These are phyloP conservation scores for Ceratobasidium sp. DNA, from an alignment of 1,284 basidiomycete species.

Conservation along the genomic window DNA sequence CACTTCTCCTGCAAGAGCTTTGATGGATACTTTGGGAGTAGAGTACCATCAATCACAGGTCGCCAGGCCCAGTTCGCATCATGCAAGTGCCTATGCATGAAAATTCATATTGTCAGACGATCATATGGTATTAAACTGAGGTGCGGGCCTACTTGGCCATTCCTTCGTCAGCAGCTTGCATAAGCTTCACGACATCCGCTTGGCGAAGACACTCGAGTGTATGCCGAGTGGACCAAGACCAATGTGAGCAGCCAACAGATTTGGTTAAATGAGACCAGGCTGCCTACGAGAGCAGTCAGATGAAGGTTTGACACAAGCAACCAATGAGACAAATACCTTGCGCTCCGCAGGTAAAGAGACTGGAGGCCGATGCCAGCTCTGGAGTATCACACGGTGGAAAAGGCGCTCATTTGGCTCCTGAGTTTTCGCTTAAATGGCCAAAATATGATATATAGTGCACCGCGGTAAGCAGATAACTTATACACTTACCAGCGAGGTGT, in stretches of 20 bases:
- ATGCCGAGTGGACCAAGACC: conserved; percentile 27
- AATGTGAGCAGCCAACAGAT: conserved; percentile 30
- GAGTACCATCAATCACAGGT: conserved; percentile 65
- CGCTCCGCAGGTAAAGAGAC: conserved; percentile 41
- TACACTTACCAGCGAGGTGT: conserved; percentile 28
- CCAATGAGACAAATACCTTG: conserved; percentile 29
- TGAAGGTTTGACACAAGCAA: background rate
- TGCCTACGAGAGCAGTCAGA: background rate
- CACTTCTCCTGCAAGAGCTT: conserved; percentile 57
- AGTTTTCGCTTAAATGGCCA: background rate
- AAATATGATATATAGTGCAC: background rate
- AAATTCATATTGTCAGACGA: too few species aligned
- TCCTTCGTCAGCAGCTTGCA: conserved; percentile 60
- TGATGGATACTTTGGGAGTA: conserved; percentile 66
- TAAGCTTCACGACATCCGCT: conserved; percentile 61
- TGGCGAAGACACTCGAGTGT: conserved; percentile 45
- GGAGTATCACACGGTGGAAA: conserved; percentile 45
- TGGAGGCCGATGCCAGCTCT: conserved; percentile 47
- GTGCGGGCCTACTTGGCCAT: conserved; percentile 49
- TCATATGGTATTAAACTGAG: too few species aligned
- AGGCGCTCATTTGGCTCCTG: conserved; percentile 25
- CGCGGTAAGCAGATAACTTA: background rate
- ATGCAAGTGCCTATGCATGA: background rate
- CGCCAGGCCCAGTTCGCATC: conserved; percentile 52
- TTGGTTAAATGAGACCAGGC: conserved; percentile 32